Conservation (phyloP, 345 rosid genomes). For the Aegle marmelos region DNA sequence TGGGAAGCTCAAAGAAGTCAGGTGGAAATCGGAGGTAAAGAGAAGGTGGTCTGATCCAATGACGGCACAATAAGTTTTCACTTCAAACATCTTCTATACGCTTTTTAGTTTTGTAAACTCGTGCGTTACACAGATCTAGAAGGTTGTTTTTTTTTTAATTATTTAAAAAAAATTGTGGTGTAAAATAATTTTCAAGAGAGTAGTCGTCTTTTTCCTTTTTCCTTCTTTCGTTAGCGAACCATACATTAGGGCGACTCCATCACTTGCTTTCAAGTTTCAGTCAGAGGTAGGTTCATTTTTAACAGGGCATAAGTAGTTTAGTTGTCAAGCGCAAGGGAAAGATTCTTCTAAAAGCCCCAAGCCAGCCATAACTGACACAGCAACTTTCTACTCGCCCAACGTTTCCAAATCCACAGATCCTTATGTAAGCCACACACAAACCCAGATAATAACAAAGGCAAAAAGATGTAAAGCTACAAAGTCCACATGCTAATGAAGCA, state of each 20-base stretch:
- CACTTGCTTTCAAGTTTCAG: background rate
- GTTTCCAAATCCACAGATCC: conserved; percentile 1
- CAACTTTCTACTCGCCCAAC: background rate
- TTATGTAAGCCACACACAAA: conserved; percentile 9
- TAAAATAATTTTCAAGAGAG: background rate
- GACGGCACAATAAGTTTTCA: conserved; percentile 18
- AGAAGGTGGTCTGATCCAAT: conserved; percentile 60
- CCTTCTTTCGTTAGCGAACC: background rate
- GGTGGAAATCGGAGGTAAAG: conserved; percentile 78
- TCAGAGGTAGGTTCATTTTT: background rate
- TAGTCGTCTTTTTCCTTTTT: background rate
- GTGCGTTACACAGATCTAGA: background rate
- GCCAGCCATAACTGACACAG: background rate
- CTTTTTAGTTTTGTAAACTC: background rate
- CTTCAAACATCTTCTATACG: background rate
- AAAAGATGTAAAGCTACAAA: background rate
- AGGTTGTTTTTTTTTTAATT: too few species aligned
- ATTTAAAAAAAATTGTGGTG: background rate
- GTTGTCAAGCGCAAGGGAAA: too few species aligned
- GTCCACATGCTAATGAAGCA: conserved; percentile 12
- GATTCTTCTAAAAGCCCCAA: too few species aligned
- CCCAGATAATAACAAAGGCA: conserved; percentile 4
- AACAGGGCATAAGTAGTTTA: background rate
- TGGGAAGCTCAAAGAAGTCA: conserved; percentile 80
- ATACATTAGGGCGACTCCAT: background rate